Conservation (phyloP, 805 yeast genomes). For the Ogataea dorogensis region DNA sequence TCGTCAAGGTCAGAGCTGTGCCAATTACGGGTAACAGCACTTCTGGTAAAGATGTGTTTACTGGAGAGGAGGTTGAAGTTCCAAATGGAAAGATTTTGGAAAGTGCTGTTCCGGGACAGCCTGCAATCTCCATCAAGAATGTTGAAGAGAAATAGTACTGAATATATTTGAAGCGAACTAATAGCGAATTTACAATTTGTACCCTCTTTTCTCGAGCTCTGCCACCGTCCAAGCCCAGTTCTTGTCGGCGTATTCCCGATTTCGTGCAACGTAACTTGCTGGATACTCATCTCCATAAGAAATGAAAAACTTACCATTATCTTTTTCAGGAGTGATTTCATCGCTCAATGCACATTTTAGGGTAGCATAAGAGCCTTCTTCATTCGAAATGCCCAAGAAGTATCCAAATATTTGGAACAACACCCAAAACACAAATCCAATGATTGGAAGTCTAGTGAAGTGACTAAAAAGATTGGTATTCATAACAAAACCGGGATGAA, state of each 20-base stretch:
- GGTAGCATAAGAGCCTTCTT: constrained; percentile 68
- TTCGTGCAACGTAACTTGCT: constrained; percentile 59
- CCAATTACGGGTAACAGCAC: constrained; percentile 61
- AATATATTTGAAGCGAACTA: constrained; percentile 7
- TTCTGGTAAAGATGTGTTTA: constrained; percentile 60
- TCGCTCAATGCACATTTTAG: constrained; percentile 61
- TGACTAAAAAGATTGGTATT: constrained; percentile 71
- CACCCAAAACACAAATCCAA: constrained; percentile 75
- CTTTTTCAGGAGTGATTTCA: constrained; percentile 44
- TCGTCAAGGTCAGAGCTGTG: constrained; percentile 59
- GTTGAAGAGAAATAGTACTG: constrained; percentile 25
- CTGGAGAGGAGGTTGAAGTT: constrained; percentile 70
- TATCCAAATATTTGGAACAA: constrained; percentile 66
- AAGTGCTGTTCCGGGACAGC: constrained; percentile 87
- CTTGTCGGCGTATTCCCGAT: constrained; percentile 58
- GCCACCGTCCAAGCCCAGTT: constrained; percentile 81
- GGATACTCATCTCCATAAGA: constrained; percentile 55
- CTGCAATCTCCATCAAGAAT: constrained; percentile 79
- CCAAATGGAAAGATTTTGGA: constrained; percentile 69
- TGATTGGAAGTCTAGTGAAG: constrained; percentile 73
- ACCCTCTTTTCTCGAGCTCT: constrained; percentile 56
- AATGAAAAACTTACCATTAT: constrained; percentile 68
- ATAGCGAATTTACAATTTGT: constrained; percentile 16
- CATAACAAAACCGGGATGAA: constrained; percentile 88
- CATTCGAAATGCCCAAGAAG: constrained; percentile 67